Evolutionary conservation across 1,284 basidiomycete species (phyloP).

Genomic region (Phaffia rhodozyma): DNA sequence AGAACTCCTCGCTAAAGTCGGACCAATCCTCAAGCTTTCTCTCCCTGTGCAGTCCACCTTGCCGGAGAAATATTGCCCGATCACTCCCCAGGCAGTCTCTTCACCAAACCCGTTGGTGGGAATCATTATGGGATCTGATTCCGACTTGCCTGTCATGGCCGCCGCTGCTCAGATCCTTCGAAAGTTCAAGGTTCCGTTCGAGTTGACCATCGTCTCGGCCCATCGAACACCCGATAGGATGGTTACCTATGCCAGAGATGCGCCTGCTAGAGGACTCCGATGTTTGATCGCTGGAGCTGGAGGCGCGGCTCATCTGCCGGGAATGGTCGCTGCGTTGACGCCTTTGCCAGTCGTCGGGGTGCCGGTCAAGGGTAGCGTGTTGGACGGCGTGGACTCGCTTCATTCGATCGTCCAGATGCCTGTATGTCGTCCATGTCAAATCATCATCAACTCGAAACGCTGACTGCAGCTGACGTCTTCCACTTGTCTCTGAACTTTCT

Average conservation of each 20-base stretch:
- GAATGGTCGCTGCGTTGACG: constrained; percentile 95
- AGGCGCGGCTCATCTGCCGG: constrained; percentile 92
- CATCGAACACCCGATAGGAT: constrained; percentile 88
- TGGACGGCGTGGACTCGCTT: constrained; percentile 92
- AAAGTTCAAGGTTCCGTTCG: constrained; percentile 72
- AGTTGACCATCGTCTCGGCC: constrained; percentile 90
- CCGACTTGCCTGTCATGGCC: constrained; percentile 88
- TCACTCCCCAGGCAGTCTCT: constrained; percentile 25
- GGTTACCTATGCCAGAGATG: constrained; percentile 67
- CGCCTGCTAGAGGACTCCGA: constrained; percentile 58
- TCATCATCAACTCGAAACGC: background rate
- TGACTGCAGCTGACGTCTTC: background rate
- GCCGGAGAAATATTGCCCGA: constrained; percentile 49
- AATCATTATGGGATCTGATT: constrained; percentile 98
- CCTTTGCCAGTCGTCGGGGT: constrained; percentile 89
- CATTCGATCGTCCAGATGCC: constrained; percentile 99
- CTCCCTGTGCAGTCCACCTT: constrained; percentile 39
- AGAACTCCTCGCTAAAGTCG: constrained; percentile 55
- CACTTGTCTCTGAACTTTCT: background rate
- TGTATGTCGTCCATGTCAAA: constrained; percentile 41
- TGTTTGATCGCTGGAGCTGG: constrained; percentile 91
- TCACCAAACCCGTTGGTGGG: constrained; percentile 66
- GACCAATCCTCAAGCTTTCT: constrained; percentile 46
- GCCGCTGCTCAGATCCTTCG: constrained; percentile 78
- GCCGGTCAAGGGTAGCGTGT: constrained; percentile 83